phyloP scores from a whole-genome alignment of 768 basidiomycete species.

The Naematelia aurantialba region DNA sequence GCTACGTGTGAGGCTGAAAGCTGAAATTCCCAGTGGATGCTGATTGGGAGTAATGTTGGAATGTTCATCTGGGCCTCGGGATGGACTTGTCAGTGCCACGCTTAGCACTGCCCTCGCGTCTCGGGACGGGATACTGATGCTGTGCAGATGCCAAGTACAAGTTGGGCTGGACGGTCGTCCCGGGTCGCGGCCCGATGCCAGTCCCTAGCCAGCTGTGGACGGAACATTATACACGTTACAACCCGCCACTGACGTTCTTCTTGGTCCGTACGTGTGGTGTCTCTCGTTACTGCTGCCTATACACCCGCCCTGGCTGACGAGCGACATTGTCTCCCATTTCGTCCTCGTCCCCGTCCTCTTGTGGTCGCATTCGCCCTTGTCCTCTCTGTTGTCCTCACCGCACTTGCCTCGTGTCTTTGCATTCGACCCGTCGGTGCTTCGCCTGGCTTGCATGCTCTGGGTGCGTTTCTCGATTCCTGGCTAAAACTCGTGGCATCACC shows the following conservation, averaged over 20 bases:
- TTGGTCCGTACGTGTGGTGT: constrained; percentile 17
- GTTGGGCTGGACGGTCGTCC: constrained; percentile 26
- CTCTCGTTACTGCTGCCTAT: background rate
- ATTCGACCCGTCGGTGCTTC: no score
- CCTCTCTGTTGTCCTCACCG: background rate
- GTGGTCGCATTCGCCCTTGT: background rate
- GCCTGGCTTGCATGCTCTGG: no score
- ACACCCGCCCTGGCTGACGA: background rate
- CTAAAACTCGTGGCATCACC: no score
- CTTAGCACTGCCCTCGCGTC: no score
- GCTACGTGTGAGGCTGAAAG: no score
- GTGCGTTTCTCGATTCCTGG: no score
- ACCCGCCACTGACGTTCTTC: constrained; percentile 22
- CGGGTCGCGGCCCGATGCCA: constrained; percentile 21
- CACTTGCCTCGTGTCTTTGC: background rate
- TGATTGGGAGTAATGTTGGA: constrained; percentile 13
- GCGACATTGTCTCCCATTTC: background rate
- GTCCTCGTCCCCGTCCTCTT: background rate
- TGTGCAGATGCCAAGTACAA: constrained; percentile 25
- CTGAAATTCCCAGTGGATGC: constrained; percentile 28
- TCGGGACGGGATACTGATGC: no score
- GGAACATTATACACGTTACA: constrained; percentile 12
- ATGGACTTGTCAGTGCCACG: constrained; percentile 24
- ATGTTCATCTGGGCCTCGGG: constrained; percentile 27
- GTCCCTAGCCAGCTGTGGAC: constrained; percentile 20